Percentiles rank a stretch among this genome's conserved stretches.
Conservation (phyloP, 192 early-diverging fungal species). For the Kappamyces sp. region DNA sequence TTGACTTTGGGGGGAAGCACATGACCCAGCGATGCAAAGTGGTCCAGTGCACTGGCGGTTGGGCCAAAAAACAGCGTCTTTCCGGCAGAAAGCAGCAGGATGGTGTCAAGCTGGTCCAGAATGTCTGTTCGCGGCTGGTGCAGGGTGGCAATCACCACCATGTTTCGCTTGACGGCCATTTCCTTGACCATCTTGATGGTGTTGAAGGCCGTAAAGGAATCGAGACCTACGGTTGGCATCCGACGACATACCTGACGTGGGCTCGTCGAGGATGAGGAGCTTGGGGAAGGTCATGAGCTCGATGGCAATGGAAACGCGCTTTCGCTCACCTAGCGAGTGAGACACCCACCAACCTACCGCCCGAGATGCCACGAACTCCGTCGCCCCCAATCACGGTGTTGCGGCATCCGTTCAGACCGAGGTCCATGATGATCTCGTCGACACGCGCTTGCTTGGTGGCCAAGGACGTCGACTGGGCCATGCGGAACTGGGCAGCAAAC, state of each 20-base stretch:
- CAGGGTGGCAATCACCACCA: conserved; percentile 5
- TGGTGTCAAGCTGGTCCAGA: conserved; percentile 73
- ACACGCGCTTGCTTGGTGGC: conserved; percentile 45
- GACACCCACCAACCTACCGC: conserved; percentile 35
- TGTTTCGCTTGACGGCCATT: conserved; percentile 7
- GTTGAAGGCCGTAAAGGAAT: conserved; percentile 56
- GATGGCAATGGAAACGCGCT: conserved; percentile 40
- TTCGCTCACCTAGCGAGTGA: conserved; percentile 32
- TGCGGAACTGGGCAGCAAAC: conserved; percentile 62
- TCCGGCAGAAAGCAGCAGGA: conserved; percentile 62
- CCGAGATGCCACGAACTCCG: conserved; percentile 48
- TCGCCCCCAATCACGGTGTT: conserved; percentile 48
- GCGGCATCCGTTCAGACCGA: conserved; percentile 47
- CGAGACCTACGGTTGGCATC: conserved; percentile 51
- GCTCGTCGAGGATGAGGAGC: conserved; percentile 22
- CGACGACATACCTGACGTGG: conserved; percentile 41
- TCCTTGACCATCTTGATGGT: conserved; percentile 56
- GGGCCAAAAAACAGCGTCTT: conserved; percentile 62
- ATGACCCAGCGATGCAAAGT: conserved; percentile 28
- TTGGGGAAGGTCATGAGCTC: conserved; percentile 29
- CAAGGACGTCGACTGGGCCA: conserved; percentile 38
- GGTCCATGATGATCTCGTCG: conserved; percentile 49
- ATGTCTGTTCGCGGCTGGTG: conserved; percentile 58
- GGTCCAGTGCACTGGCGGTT: conserved; percentile 5
- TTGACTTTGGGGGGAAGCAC: conserved; percentile 29